A percentile compares a stretch with the other conserved stretches of the same genome.
These are phyloP conservation scores for Rheum nobile DNA, from an alignment of 148 eudicot species.

Conservation along the genomic window DNA sequence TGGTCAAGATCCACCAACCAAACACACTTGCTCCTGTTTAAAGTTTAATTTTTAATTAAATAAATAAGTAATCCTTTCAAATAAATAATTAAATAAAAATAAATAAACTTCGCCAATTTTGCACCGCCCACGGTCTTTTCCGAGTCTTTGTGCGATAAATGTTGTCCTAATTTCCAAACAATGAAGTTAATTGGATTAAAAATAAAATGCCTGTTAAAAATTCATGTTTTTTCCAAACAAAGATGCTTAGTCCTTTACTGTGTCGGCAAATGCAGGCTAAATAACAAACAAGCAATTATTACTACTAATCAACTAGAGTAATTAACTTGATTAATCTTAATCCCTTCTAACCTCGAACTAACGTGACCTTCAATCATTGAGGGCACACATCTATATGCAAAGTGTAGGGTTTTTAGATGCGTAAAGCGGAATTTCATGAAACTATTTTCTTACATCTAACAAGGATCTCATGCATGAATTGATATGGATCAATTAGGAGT, in stretches of 20 bases:
- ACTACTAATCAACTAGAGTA: not conserved
- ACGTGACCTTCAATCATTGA: slow-evolving; percentile 41
- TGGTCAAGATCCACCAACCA: slow-evolving; percentile 9
- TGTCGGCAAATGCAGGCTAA: not conserved
- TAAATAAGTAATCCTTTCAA: not conserved
- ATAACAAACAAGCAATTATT: not conserved
- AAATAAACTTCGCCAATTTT: not conserved
- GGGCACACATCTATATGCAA: slow-evolving; percentile 21
- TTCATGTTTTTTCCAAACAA: not conserved
- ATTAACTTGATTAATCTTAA: not conserved
- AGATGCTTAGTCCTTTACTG: not conserved
- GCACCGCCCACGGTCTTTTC: slow-evolving; percentile 5
- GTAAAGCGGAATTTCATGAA: no score
- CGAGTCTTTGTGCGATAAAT: not conserved
- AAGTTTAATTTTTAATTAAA: not conserved
- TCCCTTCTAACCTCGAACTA: slow-evolving; percentile 9
- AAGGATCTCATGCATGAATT: no score
- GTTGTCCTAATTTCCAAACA: not conserved
- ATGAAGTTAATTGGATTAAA: not conserved
- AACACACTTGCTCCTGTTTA: not conserved
- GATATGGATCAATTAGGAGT: no score
- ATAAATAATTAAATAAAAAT: not conserved
- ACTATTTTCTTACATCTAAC: no score
- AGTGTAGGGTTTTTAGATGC: no score
- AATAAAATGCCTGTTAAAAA: not conserved